Evolutionary conservation across 345 rosid species (phyloP).

Genomic region (Citrus medica): DNA sequence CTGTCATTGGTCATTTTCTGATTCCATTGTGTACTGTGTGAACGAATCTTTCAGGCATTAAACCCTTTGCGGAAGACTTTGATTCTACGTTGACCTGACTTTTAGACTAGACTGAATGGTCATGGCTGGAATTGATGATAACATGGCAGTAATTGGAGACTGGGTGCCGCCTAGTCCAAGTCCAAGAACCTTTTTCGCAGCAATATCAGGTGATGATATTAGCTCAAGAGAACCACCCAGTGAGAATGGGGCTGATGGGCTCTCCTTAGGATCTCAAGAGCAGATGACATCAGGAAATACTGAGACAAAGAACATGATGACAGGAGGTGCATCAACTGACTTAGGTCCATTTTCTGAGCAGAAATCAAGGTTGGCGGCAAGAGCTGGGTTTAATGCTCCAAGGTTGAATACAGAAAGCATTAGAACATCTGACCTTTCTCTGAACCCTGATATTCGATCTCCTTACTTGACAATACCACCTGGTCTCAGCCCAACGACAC

Average conservation of each 20-base stretch:
- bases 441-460: slow-evolving; percentile 46
- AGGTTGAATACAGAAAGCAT: slow-evolving; percentile 70
- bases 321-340: slow-evolving; percentile 21
- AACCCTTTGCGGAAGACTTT: slow-evolving; percentile 1
- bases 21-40: slow-evolving; percentile 10
- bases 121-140: slow-evolving; percentile 75
- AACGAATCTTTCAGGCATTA: slow-evolving; percentile 34
- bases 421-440: slow-evolving; percentile 50
- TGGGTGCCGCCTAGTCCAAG: slow-evolving; percentile 79
- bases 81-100: slow-evolving; percentile 16
- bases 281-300: slow-evolving; percentile 24
- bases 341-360: slow-evolving; percentile 35
- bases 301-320: slow-evolving; percentile 32
- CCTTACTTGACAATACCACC: slow-evolving; percentile 79
- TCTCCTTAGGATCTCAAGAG: slow-evolving; percentile 29
- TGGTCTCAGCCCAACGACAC: slow-evolving; percentile 85
- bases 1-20: neutral
- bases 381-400: slow-evolving; percentile 85
- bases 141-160: slow-evolving; percentile 71
- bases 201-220: slow-evolving; percentile 45
- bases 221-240: slow-evolving; percentile 40
- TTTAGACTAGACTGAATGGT: slow-evolving; percentile 14
- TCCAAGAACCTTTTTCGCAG: slow-evolving; percentile 53
- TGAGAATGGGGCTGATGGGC: slow-evolving; percentile 33
- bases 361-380: slow-evolving; percentile 65